Conservation (phyloP, 257 asterid species). For the Solanum microdontum region DNA sequence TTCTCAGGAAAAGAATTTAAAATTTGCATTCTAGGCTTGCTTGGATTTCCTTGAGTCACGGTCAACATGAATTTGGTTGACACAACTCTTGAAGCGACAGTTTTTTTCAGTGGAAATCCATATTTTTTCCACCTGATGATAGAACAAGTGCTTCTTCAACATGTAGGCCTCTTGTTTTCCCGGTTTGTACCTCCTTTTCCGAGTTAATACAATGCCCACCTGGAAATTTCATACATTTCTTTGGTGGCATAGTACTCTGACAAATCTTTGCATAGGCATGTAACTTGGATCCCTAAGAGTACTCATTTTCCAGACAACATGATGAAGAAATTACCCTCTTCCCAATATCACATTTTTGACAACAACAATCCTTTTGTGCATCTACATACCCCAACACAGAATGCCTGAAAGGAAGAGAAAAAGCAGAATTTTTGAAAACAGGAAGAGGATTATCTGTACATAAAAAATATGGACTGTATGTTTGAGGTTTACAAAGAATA, state of each 20-base stretch:
- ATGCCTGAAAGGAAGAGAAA: conserved; percentile 27
- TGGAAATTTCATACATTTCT: not conserved
- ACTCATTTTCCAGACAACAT: conserved; percentile 1
- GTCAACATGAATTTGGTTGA: not conserved
- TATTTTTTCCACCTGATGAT: too few relatives aligned
- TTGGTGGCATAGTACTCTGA: not conserved
- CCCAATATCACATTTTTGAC: conserved; percentile 13
- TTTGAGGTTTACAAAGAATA: not conserved
- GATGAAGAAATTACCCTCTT: conserved; percentile 1
- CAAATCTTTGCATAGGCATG: not conserved
- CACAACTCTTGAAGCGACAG: not conserved
- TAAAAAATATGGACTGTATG: too few relatives aligned
- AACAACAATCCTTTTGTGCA: conserved; percentile 18
- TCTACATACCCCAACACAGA: conserved; percentile 22
- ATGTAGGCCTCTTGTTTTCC: not conserved
- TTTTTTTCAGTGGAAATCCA: not conserved
- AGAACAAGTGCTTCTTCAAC: too few relatives aligned
- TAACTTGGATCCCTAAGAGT: not conserved
- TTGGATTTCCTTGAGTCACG: too few relatives aligned
- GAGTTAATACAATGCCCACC: not conserved
- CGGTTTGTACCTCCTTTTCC: not conserved
- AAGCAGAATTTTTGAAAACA: too few relatives aligned
- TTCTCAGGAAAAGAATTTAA: too few relatives aligned
- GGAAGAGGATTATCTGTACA: not conserved
- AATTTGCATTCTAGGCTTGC: not conserved